Evolutionary conservation across 306 rosid genomes (phyloP), one percentile per base, ranked within the genome.

Genomic region (Dicorynia guianensis): DNA sequence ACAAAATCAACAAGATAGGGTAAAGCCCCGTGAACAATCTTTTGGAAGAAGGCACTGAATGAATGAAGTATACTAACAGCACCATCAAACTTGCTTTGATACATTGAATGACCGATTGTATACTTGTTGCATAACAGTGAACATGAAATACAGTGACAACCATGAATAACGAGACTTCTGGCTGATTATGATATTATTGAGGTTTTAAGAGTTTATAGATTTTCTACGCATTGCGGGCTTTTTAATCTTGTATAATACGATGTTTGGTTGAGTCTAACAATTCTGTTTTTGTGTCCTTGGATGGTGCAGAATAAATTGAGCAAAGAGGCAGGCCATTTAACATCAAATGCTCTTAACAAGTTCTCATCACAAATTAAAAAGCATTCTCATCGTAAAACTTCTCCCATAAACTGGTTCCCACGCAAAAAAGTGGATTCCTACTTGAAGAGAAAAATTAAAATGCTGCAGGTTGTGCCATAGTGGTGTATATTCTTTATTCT

Each of bases 381-480:
- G 85, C 93, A 97, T 55, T 64, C 92, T 65, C 96, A 80, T 39
- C 92, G 93, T 50, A 95, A 86, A 83, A 85, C 78, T 63, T 95
- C 99, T 42, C 98, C 97, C 1, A 10, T 95, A 75, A 92, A 89
- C 72, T 95, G 97, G 99, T 95, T 95, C 65, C 98, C 93, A 0
- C 86, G 97, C 49, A 92, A 86, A 76, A 95, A 92, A 82, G 88
- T 79, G 68, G 97, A 92, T 69, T 92, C 99, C 36, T 95, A 90
- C 86, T 85, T 95, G 78, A 81, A 87, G 67, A 87, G 97, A 73
- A 95, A 95, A 82, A 87, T 95, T 40, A 87, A 92, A 82, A 92
- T 87, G 99, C 86, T 95, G 61, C 97, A 95, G 98, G 98, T 94
- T 67, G 56, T 58, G 59, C 15, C 60, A 20, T 64, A 14, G n/a